phyloP scores from a whole-genome alignment of 2,329 filamentous ascomycete species.

The Karstenula rhodostoma region DNA sequence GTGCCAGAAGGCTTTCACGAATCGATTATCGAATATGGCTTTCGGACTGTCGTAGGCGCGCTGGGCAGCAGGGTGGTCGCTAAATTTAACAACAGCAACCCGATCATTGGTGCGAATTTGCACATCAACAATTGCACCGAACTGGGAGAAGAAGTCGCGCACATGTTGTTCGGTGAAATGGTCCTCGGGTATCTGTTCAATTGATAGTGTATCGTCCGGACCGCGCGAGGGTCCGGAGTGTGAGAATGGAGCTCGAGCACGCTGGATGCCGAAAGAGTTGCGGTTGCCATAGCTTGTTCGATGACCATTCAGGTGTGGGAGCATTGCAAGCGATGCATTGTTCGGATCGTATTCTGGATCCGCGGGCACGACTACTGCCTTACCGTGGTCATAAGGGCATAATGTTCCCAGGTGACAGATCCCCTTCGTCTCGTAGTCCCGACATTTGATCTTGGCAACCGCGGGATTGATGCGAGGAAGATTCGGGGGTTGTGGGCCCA shows the following conservation, averaged over 20 bases:
- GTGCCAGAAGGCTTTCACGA: constrained; percentile 85
- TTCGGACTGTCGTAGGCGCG: constrained; percentile 79
- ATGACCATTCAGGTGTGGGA: neutral
- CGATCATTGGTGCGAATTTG: constrained; percentile 72
- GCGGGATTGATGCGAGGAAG: neutral
- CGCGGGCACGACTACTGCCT: neutral
- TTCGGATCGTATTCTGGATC: constrained; percentile 11
- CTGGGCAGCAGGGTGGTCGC: constrained; percentile 70
- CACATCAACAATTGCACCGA: constrained; percentile 71
- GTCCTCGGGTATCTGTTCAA: constrained; percentile 80
- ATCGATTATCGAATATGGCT: constrained; percentile 83
- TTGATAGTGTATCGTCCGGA: constrained; percentile 72
- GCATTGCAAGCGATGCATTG: constrained; percentile 4
- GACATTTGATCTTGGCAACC: constrained; percentile 1
- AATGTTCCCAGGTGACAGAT: constrained; percentile 8
- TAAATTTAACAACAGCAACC: constrained; percentile 74
- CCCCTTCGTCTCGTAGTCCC: constrained; percentile 8
- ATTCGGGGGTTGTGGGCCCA: neutral
- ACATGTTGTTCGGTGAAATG: constrained; percentile 72
- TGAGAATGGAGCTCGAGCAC: constrained; percentile 65
- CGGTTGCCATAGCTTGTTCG: neutral
- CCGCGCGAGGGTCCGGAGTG: constrained; percentile 69
- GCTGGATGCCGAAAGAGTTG: neutral
- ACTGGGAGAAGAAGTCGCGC: constrained; percentile 74
- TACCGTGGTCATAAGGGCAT: constrained; percentile 4